These are phyloP conservation scores for Primulina huaijiensis DNA, from an alignment of 257 asterid species.

Conservation along the genomic window DNA sequence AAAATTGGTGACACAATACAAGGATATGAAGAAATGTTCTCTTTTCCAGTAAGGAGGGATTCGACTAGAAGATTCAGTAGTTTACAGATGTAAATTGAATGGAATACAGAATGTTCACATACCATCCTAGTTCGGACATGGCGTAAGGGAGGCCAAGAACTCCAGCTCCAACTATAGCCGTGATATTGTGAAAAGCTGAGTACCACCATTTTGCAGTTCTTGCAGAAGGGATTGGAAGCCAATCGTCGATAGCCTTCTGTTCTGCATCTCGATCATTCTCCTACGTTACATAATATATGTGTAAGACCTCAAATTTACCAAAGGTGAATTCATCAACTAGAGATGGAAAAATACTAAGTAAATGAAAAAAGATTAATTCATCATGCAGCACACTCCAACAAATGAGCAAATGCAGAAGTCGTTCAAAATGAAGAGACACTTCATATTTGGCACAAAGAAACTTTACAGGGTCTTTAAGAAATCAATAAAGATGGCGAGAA, in stretches of 20 bases:
- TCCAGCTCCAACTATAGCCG: background rate
- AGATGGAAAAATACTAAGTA: background rate
- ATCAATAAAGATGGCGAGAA: background rate
- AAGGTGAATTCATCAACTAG: background rate
- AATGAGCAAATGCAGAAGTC: background rate
- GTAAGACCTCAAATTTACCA: background rate
- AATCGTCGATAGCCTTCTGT: background rate
- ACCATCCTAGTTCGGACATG: slow-evolving; percentile 1
- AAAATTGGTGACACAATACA: background rate
- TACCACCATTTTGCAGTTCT: background rate
- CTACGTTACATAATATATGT: background rate
- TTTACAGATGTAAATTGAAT: background rate
- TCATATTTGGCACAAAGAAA: too few relatives aligned
- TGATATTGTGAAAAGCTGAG: background rate
- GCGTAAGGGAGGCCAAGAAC: slow-evolving; percentile 1
- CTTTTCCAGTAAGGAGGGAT: background rate
- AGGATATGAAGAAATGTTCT: background rate
- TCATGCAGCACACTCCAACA: background rate
- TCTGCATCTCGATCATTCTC: background rate
- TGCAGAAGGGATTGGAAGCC: background rate
- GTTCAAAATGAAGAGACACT: too few relatives aligned
- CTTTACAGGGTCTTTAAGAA: background rate
- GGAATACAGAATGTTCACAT: background rate
- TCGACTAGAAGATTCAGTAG: background rate
- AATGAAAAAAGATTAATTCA: background rate